Base-by-base conservation (phyloP, 2,329 filamentous ascomycete genomes). In the Aspergillus latus region DNA sequence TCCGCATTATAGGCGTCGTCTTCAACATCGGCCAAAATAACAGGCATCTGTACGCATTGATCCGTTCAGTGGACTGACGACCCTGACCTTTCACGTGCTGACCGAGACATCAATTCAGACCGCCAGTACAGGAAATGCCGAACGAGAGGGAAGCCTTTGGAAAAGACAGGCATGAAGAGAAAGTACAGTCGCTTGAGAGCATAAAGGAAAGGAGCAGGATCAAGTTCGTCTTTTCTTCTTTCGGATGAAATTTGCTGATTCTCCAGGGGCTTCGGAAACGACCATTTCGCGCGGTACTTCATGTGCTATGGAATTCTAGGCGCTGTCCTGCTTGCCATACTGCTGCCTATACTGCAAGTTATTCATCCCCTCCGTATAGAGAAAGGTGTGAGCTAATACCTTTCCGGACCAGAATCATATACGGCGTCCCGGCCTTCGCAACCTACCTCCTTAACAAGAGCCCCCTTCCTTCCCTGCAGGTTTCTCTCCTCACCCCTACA, bases 391-490 rank as follows among this genome's bases (percentile, higher is more conserved):
- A 28, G 45, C 46, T 21, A 7, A 40, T 21, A 2, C 21, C 3
- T 21, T 1, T 21, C 3, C 15, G 5, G 1, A 11, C 1, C 13
- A 57, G 45, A 29, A 50, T 54, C 11, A 39, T 57, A 8, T 54
- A 54, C 45, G 50, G 50, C 4, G 50, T 45, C 16, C 55, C 55
- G 1, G 55, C 55, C 39, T 57, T 57, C 50, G 50, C 45, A 32
- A 15, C 13, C 8, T 57, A 57, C 34, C 39, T 57, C 8, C 30
- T 57, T 13, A 39, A 57, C 40, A n/a, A 40, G 32, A 34, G 46
- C 28, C 46, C 55, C 40, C 49, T 57, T 26, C 55, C 55, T 3
- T 11, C 43, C 13, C 39, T 54, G 5, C 30, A 57, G 9, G 34
- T 57, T 4, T 46, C 30, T n/a, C 50, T 57, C 6, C 16, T 57